A percentile compares a stretch with the other conserved stretches of the same genome.
Evolutionary conservation across 1,284 basidiomycete genomes (phyloP).

Genomic region (Rhizoctonia solani): DNA sequence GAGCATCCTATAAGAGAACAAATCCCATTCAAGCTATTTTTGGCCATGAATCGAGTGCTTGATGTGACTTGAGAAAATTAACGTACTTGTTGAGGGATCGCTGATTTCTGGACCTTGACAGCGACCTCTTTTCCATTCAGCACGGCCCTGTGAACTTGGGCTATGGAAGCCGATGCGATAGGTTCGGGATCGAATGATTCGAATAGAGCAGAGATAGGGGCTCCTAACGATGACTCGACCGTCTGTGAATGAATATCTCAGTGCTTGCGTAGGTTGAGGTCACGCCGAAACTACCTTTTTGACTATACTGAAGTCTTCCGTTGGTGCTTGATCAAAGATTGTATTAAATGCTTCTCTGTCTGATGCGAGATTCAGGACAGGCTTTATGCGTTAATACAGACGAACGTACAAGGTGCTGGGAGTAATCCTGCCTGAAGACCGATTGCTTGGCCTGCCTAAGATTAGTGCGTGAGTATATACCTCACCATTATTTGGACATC

Average conservation of each 20-base stretch:
- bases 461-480: neutral
- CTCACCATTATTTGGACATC: neutral
- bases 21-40: conserved; percentile 54
- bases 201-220: conserved; percentile 26
- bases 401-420: conserved; percentile 17
- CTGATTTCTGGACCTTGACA: conserved; percentile 49
- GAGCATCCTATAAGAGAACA: conserved; percentile 42
- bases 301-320: conserved; percentile 13
- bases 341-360: conserved; percentile 19
- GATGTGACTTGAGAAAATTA: neutral
- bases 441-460: conserved; percentile 19
- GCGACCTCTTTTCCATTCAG: conserved; percentile 34
- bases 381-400: neutral
- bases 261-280: neutral
- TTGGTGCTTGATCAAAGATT: conserved; percentile 24
- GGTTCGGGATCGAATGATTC: conserved; percentile 30
- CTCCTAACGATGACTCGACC: conserved; percentile 25
- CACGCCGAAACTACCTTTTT: conserved; percentile 4
- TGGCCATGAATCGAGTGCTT: neutral
- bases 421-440: conserved; percentile 20
- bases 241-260: neutral
- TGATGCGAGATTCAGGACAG: neutral
- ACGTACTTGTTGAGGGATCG: conserved; percentile 44
- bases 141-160: conserved; percentile 34
- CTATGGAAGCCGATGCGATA: conserved; percentile 34